A percentile compares a stretch with the other conserved stretches of the same genome.
Conservation (phyloP, 2,329 filamentous ascomycete species). For the Botrytis porri region DNA sequence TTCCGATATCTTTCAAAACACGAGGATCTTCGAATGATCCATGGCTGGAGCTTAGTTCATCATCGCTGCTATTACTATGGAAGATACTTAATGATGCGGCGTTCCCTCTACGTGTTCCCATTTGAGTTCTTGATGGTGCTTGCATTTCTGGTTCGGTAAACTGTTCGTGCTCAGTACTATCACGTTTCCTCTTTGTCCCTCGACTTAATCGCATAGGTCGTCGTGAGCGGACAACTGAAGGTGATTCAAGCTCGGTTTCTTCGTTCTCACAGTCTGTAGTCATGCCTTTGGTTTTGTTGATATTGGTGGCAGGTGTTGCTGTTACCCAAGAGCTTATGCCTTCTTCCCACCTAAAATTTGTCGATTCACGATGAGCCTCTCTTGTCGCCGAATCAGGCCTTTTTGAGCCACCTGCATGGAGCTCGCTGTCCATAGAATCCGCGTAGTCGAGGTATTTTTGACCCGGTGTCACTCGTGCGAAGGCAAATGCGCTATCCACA, state of each 20-base stretch:
- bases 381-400: background rate
- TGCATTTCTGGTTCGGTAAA: background rate
- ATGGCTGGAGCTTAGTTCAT: slow-evolving; percentile 33
- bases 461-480: slow-evolving; percentile 35
- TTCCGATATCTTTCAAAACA: slow-evolving; percentile 26
- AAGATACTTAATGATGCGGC: background rate
- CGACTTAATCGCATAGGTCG: background rate
- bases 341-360: slow-evolving; percentile 52
- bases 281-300: slow-evolving; percentile 13
- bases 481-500: slow-evolving; percentile 38
- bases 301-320: slow-evolving; percentile 42
- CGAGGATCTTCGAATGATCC: slow-evolving; percentile 24
- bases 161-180: background rate
- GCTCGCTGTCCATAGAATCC: slow-evolving; percentile 26
- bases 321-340: slow-evolving; percentile 56
- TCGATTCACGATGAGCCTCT: slow-evolving; percentile 21
- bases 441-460: slow-evolving; percentile 37
- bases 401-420: background rate
- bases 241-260: slow-evolving; percentile 27
- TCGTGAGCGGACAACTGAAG: slow-evolving; percentile 18
- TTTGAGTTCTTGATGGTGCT: slow-evolving; percentile 19
- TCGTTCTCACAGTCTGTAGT: slow-evolving; percentile 6
- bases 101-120: background rate
- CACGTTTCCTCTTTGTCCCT: background rate
- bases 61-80: slow-evolving; percentile 34